These are phyloP conservation scores for Suhomyces kunorum DNA, from an alignment of 1,139 yeast species.

Conservation along the genomic window DNA sequence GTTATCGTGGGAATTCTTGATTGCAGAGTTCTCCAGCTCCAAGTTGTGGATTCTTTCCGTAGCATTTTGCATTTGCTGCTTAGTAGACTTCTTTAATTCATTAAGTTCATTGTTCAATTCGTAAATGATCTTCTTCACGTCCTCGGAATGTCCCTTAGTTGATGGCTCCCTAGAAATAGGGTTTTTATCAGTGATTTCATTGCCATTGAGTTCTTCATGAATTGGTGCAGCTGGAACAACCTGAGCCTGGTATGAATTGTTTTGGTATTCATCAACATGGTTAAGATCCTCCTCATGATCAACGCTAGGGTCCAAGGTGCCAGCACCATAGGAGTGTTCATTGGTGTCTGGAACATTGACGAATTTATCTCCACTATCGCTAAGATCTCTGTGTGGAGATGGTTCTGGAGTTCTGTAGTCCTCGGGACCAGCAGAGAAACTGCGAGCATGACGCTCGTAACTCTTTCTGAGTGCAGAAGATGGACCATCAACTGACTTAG, in stretches of 20 bases:
- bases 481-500: constrained; percentile 16
- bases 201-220: background rate
- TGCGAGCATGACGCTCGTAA: constrained; percentile 40
- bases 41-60: constrained; percentile 50
- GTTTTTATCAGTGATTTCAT: constrained; percentile 1
- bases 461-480: constrained; percentile 20
- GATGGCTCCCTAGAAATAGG: constrained; percentile 6
- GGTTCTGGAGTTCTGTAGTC: constrained; percentile 47
- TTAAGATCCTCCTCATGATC: constrained; percentile 2
- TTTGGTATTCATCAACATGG: constrained; percentile 6
- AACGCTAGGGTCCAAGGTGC: constrained; percentile 4
- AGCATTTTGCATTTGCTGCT: constrained; percentile 54
- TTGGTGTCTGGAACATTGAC: constrained; percentile 12
- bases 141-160: constrained; percentile 18
- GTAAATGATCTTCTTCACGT: constrained; percentile 38
- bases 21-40: constrained; percentile 43
- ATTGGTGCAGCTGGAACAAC: background rate
- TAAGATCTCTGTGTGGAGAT: constrained; percentile 27
- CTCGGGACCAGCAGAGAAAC: constrained; percentile 44
- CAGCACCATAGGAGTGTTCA: constrained; percentile 9
- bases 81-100: constrained; percentile 47
- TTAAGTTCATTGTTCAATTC: constrained; percentile 51
- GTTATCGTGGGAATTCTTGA: constrained; percentile 23
- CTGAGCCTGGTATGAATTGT: background rate
- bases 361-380: constrained; percentile 8